These are phyloP conservation scores for Penicillium turbatum DNA, from an alignment of 495 filamentous ascomycete species.

Conservation along the genomic window DNA sequence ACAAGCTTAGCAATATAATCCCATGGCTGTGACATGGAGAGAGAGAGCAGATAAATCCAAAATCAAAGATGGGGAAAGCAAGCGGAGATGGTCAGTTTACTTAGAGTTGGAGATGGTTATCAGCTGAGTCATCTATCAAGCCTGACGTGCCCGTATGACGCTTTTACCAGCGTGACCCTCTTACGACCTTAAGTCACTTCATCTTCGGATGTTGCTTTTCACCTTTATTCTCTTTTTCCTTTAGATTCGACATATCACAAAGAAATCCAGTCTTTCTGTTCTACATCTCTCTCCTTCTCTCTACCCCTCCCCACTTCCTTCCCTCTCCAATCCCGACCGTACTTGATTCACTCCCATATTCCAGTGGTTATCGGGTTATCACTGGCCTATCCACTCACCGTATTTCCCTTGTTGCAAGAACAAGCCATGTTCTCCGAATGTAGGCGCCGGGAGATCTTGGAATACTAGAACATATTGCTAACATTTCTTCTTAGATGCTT, in stretches of 20 bases:
- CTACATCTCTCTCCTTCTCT: background rate
- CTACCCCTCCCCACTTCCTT: background rate
- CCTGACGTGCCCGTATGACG: constrained; percentile 42
- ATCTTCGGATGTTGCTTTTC: background rate
- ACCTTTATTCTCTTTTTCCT: background rate
- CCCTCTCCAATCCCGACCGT: background rate
- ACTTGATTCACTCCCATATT: constrained; percentile 2
- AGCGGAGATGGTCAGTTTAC: constrained; percentile 7
- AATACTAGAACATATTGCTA: background rate
- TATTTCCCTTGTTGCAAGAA: constrained; percentile 13
- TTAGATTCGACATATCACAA: constrained; percentile 6
- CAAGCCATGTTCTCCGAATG: constrained; percentile 93
- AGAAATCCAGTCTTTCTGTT: background rate
- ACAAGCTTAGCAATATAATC: constrained; percentile 99
- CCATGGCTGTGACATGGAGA: constrained; percentile 74
- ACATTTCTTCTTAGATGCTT: constrained; percentile 66
- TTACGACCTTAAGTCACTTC: constrained; percentile 2
- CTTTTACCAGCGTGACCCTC: constrained; percentile 27
- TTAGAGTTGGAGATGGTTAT: constrained; percentile 11
- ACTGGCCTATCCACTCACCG: constrained; percentile 18
- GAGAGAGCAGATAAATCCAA: constrained; percentile 32
- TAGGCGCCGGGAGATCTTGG: constrained; percentile 42
- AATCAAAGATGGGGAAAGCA: constrained; percentile 8
- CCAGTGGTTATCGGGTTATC: constrained; percentile 2
- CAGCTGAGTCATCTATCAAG: constrained; percentile 43